These are phyloP conservation scores for Ceratobasidium sp. DNA, from an alignment of 1,284 basidiomycete genomes.

Conservation along the genomic window DNA sequence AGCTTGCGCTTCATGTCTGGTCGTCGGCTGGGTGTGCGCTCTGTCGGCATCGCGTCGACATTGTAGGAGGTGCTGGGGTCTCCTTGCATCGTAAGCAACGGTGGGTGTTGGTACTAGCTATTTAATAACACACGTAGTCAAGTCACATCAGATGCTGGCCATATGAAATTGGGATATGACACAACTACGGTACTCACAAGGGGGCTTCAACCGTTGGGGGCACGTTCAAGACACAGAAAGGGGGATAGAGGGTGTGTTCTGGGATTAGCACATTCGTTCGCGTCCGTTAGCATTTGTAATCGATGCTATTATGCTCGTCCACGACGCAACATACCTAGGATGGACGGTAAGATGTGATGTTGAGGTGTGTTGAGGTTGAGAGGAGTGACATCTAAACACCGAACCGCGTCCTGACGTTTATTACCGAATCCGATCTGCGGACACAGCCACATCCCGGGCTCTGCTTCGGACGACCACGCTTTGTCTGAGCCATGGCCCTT, in stretches of 20 bases:
- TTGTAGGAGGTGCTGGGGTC: slow-evolving; percentile 31
- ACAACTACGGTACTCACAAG: no score
- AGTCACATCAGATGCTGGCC: no score
- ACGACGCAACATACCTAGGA: no score
- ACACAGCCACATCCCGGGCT: neutral
- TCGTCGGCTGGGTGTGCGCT: slow-evolving; percentile 52
- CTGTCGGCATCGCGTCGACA: slow-evolving; percentile 37
- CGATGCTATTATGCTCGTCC: no score
- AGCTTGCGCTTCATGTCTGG: slow-evolving; percentile 90
- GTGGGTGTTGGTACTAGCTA: neutral
- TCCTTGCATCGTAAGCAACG: slow-evolving; percentile 2
- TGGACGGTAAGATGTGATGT: no score
- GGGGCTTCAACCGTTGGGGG: no score
- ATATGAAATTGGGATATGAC: no score
- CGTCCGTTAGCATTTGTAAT: no score
- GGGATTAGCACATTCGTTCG: no score
- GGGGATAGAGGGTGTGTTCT: no score
- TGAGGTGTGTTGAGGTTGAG: slow-evolving; percentile 14
- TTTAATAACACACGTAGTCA: neutral
- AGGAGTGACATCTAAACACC: slow-evolving; percentile 13
- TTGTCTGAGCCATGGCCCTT: slow-evolving; percentile 43
- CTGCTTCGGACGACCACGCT: neutral
- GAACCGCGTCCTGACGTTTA: slow-evolving; percentile 38
- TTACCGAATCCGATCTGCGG: slow-evolving; percentile 2
- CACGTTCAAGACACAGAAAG: no score